Base-by-base conservation (phyloP, 169 alveolate genomes). In the Eimeria necatrix region DNA sequence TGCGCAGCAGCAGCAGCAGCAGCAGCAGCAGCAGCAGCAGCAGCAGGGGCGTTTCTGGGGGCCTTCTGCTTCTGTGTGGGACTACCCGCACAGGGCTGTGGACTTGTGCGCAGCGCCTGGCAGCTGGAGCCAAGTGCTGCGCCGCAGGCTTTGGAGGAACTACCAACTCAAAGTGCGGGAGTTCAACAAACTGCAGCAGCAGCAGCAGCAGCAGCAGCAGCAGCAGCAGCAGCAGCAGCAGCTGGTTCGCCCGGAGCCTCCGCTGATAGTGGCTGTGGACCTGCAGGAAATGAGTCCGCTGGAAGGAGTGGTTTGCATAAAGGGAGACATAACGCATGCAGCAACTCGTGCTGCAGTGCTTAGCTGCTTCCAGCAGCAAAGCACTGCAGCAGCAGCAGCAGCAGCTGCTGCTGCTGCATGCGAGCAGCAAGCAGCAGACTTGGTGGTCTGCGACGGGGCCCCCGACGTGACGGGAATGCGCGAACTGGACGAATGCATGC, bases 51-150 rank as follows among this genome's bases (percentile, higher is more conserved):
- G 4, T 46, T 12, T 12, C 9, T 78, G 32, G 32, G 60, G 68
- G 60, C 14, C 16, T 48, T 0, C 16, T 12, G 32, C 7, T 14
- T 46, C 48, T 12, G 41, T 78, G 32, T 78, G 60, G 68, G 60
- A 9, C 16, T 61, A 56, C 70, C 91, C 97, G 14, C 98, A 68
- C 48, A 24, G 99, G 93, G 99, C 98, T 49, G 99, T 99, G 22
- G 99, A 99, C 95, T 95, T 99, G 84, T 99, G 99, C 95, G 99
- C 99, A 7, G 99, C 99, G 3, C 99, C 99, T 0, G 99, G 99
- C 16, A 98, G 99, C 94, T 99, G 99, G 99, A 97, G 99, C 6
- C 99, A 99, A 96, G 99, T 99, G 89, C 96, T 94, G 61, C 96
- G 93, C 52, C 81, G 94, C 53, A 94, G 94, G 53, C 74, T 93